Percentiles rank a stretch among this genome's conserved stretches.
These are phyloP conservation scores for Backusella circina DNA, from an alignment of 192 early-diverging fungal genomes.

Conservation along the genomic window DNA sequence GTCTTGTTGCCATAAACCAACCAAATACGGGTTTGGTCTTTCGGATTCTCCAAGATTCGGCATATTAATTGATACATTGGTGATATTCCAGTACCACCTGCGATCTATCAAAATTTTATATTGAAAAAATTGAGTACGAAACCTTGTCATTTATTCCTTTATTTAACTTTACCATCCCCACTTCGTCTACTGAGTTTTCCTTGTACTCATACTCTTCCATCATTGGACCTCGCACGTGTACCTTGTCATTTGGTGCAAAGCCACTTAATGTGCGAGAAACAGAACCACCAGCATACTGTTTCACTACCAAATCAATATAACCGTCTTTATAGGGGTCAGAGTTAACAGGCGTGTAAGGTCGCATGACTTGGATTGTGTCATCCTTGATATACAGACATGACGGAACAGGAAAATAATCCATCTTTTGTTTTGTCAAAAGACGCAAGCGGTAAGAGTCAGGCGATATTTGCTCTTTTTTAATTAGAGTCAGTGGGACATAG, in stretches of 20 bases:
- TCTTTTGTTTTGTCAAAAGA: conserved; percentile 31
- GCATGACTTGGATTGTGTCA: conserved; percentile 62
- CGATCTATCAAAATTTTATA: conserved; percentile 50
- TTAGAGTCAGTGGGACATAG: conserved; percentile 52
- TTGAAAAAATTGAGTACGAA: neutral
- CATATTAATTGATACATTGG: conserved; percentile 66
- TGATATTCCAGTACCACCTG: conserved; percentile 79
- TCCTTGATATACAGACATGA: conserved; percentile 69
- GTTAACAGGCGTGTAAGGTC: conserved; percentile 68
- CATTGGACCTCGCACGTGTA: conserved; percentile 66
- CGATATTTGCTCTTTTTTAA: conserved; percentile 41
- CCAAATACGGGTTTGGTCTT: conserved; percentile 44
- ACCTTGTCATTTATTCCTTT: conserved; percentile 6
- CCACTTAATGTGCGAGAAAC: conserved; percentile 59
- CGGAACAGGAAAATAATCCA: conserved; percentile 38
- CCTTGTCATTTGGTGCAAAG: conserved; percentile 48
- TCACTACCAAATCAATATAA: conserved; percentile 61
- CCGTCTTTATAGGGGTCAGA: conserved; percentile 40
- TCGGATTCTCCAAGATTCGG: conserved; percentile 38
- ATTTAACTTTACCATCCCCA: conserved; percentile 50
- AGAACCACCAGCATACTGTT: conserved; percentile 61
- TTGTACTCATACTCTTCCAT: conserved; percentile 46
- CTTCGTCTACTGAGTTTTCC: conserved; percentile 37
- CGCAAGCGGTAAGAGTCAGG: conserved; percentile 57
- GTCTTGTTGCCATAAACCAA: conserved; percentile 47